Conservation (phyloP, 306 rosid genomes). For the Gleditsia sinensis region DNA sequence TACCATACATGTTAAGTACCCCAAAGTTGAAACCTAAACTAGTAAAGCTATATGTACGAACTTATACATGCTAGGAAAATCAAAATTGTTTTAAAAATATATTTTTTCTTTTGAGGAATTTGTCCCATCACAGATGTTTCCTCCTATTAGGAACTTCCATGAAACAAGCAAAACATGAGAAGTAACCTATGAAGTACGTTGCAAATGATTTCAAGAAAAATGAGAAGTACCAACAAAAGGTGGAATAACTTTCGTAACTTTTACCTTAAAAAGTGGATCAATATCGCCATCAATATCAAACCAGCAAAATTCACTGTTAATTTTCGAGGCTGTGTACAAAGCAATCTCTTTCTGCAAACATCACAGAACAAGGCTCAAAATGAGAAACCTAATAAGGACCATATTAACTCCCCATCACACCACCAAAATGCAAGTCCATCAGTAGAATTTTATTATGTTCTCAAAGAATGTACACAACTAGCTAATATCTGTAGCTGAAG, state of each 20-base stretch:
- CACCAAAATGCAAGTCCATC: slow-evolving; percentile 7
- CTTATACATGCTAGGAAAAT: neutral
- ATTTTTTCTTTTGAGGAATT: neutral
- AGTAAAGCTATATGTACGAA: neutral
- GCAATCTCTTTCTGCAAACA: slow-evolving; percentile 67
- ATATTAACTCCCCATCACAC: slow-evolving; percentile 6
- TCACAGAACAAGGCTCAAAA: neutral
- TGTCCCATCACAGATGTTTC: neutral
- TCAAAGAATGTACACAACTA: slow-evolving; percentile 1
- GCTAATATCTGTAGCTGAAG: neutral
- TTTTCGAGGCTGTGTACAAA: slow-evolving; percentile 61
- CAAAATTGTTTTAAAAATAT: neutral
- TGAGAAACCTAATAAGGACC: neutral
- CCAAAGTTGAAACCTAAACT: neutral
- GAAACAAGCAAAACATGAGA: neutral
- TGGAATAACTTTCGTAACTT: neutral
- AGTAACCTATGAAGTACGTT: neutral
- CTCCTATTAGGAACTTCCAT: neutral
- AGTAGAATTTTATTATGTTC: slow-evolving; percentile 6
- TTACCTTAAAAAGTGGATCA: slow-evolving; percentile 69
- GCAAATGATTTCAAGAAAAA: neutral
- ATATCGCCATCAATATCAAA: slow-evolving; percentile 67
- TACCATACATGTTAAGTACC: neutral
- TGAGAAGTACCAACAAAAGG: slow-evolving; percentile 8
- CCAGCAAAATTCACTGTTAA: slow-evolving; percentile 51